These are phyloP conservation scores for Tetragonia tetragonoides DNA, from an alignment of 148 eudicot genomes.

Conservation along the genomic window DNA sequence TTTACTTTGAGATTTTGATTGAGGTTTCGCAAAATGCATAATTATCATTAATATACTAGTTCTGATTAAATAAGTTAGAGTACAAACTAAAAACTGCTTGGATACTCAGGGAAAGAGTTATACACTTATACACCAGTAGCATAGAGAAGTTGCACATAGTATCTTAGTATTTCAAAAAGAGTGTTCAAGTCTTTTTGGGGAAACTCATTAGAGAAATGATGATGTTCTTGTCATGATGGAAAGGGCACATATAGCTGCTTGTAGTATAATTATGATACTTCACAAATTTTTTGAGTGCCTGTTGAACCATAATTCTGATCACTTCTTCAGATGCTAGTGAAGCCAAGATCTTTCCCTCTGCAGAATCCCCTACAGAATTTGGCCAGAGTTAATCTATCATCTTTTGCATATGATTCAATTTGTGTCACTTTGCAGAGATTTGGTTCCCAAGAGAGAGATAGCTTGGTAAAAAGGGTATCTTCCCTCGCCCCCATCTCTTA, in stretches of 20 bases:
- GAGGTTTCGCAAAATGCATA: not conserved
- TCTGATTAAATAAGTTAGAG: not conserved
- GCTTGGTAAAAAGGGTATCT: conserved; percentile 50
- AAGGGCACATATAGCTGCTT: not conserved
- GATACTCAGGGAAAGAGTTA: not conserved
- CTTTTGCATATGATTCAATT: not conserved
- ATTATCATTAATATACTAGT: not conserved
- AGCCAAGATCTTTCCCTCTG: not conserved
- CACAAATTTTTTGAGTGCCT: not conserved
- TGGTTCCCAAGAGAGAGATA: conserved; percentile 82
- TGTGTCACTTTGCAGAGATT: conserved; percentile 46
- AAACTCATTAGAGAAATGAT: not conserved
- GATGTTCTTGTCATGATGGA: conserved; percentile 6
- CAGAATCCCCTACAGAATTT: not conserved
- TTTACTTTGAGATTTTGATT: too few relatives aligned
- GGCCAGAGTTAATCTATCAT: not conserved
- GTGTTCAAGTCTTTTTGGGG: not conserved
- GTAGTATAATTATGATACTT: not conserved
- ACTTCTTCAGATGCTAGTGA: not conserved
- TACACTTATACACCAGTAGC: not conserved
- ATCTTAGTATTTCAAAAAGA: not conserved
- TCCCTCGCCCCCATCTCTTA: conserved; percentile 51
- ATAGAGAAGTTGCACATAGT: not conserved
- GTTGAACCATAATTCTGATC: not conserved
- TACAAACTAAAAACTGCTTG: too few relatives aligned